Percentiles rank a stretch among this genome's conserved stretches.
Evolutionary conservation across 352 stramenopile species (phyloP).

Genomic region (Phytophthora boehmeriae): DNA sequence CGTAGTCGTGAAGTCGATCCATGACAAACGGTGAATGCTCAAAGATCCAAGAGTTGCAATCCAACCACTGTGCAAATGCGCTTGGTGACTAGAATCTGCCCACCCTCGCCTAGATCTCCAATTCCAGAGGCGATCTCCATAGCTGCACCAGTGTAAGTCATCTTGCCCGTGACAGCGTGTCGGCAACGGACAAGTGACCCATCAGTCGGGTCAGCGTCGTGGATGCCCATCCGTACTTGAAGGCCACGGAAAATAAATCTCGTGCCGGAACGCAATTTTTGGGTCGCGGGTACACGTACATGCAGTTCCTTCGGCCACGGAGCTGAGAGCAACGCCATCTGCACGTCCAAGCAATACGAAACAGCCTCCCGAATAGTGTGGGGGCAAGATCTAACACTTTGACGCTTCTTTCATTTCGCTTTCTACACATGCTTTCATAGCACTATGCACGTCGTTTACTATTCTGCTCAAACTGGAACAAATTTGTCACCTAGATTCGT

Average conservation of each 20-base stretch:
- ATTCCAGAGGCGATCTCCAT: slow-evolving; percentile 45
- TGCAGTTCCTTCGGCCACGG: slow-evolving; percentile 44
- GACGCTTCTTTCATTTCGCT: too few relatives aligned
- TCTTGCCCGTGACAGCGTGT: slow-evolving; percentile 43
- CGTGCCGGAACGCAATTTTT: slow-evolving; percentile 21
- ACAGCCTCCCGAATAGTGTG: slow-evolving; percentile 45
- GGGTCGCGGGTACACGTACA: slow-evolving; percentile 27
- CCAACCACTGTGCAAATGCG: slow-evolving; percentile 35
- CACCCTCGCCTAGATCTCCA: slow-evolving; percentile 39
- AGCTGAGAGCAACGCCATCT: slow-evolving; percentile 36
- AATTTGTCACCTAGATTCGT: too few relatives aligned
- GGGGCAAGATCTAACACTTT: too few relatives aligned
- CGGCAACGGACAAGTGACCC: slow-evolving; percentile 22
- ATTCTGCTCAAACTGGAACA: too few relatives aligned
- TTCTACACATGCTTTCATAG: too few relatives aligned
- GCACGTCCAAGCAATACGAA: slow-evolving; percentile 46
- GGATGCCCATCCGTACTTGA: slow-evolving; percentile 48
- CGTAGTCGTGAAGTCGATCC: slow-evolving; percentile 38
- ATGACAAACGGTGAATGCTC: slow-evolving; percentile 30
- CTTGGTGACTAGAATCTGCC: slow-evolving; percentile 42
- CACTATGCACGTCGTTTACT: too few relatives aligned
- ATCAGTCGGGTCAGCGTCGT: slow-evolving; percentile 31
- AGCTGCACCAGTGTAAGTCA: slow-evolving; percentile 43
- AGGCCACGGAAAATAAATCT: slow-evolving; percentile 42
- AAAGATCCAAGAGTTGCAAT: slow-evolving; percentile 26